Conservation (phyloP, 2,329 filamentous ascomycete species). For the Ceratocystiopsis brevicomis region DNA sequence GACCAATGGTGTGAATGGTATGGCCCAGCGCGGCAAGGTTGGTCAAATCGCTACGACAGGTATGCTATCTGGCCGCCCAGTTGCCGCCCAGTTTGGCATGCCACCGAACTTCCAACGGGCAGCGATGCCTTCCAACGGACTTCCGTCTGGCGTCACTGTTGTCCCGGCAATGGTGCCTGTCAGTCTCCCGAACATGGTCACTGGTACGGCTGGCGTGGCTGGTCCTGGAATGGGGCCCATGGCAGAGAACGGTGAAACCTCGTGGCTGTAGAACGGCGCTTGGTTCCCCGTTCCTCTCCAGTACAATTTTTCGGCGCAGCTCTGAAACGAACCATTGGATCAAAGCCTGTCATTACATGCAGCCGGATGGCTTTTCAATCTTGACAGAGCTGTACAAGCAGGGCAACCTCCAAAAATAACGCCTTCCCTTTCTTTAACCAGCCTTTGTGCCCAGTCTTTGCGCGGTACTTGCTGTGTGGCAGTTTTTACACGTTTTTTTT, state of each 20-base stretch:
- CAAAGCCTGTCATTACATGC: too few relatives aligned
- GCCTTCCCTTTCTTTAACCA: too few relatives aligned
- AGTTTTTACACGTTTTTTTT: too few relatives aligned
- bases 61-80: constrained; percentile 1
- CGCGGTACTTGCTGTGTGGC: too few relatives aligned
- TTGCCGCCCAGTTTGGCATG: constrained; percentile 6
- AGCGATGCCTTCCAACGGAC: too few relatives aligned
- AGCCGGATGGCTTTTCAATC: too few relatives aligned
- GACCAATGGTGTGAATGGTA: constrained; percentile 15
- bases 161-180: constrained; percentile 4
- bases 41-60: background rate
- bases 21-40: constrained; percentile 13
- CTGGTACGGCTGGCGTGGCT: constrained; percentile 3
- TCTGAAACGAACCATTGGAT: background rate
- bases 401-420: too few relatives aligned
- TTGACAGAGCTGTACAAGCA: too few relatives aligned
- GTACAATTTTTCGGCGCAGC: too few relatives aligned
- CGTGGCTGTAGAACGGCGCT: background rate
- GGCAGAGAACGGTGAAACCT: constrained; percentile 10
- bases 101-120: constrained; percentile 7
- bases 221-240: background rate
- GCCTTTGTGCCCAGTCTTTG: too few relatives aligned
- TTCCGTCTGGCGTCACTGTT: too few relatives aligned
- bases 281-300: background rate
- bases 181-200: constrained; percentile 5